Base-by-base conservation (phyloP, 352 stramenopile species). In the Phytopythium sindhum region DNA sequence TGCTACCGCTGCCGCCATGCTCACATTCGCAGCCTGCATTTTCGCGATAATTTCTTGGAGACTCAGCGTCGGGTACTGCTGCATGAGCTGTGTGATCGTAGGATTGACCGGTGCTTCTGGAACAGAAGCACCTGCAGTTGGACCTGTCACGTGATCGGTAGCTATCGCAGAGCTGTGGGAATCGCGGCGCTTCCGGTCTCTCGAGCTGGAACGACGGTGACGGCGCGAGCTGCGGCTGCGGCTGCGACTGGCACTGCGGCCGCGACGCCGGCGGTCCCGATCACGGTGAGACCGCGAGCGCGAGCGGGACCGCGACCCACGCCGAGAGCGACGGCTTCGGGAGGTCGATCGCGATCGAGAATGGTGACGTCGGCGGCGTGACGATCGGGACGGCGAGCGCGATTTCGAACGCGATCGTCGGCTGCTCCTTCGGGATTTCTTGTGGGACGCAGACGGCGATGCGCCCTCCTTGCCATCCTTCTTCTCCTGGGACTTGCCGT, bases 31-130 rank as follows among this genome's bases (percentile, higher is more conserved):
- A 11, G 87, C 83, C 42, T 93, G 86, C 88, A 96, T 95, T 69
- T 96, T 96, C 52, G 84, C 74, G 44, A 96, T 92, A 57, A 96
- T 94, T 28, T 96, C 88, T 61, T 96, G 88, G 0, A 96, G 75
- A 75, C 88, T 96, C 74, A 96, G 77, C 4, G 88, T 93, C 33
- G 88, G 88, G 63, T 95, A 90, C 62, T 96, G 88, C 23, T 89
- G 81, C 88, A 96, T 96, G n/a, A 96, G 72, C 72, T 94, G 86
- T 37, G 86, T 89, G 64, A 96, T 96, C 12, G 79, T 89, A 7
- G 88, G 86, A 65, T 89, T 91, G 51, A 91, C 78, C 8, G 74
- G 47, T 10, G 75, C 60, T 12, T 68, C 53, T 7, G 72, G 48
- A 23, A 55, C 61, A 14, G 48, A 31, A 4, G 55, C 56, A 10